These are phyloP conservation scores for Pulveroboletus sp. DNA, from an alignment of 768 basidiomycete species.

Conservation along the genomic window DNA sequence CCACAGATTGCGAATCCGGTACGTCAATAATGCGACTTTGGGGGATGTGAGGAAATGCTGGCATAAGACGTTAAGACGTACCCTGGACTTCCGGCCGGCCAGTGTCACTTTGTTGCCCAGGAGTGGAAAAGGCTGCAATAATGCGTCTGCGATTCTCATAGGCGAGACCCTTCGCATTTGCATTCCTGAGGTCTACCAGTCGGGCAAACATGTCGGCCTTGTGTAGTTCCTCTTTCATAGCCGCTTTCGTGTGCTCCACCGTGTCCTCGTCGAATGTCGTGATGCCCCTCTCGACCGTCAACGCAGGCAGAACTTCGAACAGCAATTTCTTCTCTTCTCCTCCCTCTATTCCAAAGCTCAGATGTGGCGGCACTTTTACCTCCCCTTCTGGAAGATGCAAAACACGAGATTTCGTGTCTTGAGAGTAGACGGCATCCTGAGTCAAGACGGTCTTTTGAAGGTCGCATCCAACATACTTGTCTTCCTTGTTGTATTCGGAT, in stretches of 20 bases:
- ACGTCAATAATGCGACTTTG: constrained; percentile 81
- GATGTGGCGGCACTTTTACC: constrained; percentile 46
- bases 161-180: constrained; percentile 81
- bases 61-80: constrained; percentile 27
- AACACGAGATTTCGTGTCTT: constrained; percentile 21
- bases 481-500: constrained; percentile 56
- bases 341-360: constrained; percentile 62
- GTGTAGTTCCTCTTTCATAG: constrained; percentile 33
- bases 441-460: constrained; percentile 63
- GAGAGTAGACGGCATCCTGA: constrained; percentile 40
- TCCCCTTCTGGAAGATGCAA: constrained; percentile 33
- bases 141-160: constrained; percentile 83
- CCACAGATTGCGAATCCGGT: constrained; percentile 80
- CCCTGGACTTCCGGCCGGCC: constrained; percentile 91
- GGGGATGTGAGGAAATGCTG: neutral
- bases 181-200: constrained; percentile 80
- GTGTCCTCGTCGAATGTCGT: constrained; percentile 17
- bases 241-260: constrained; percentile 22
- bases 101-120: constrained; percentile 63
- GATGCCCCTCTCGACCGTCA: constrained; percentile 38
- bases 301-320: constrained; percentile 61
- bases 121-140: constrained; percentile 71
- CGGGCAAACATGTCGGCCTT: constrained; percentile 60
- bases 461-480: constrained; percentile 64
- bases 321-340: constrained; percentile 53